Evolutionary conservation across 768 basidiomycete species (phyloP).

Genomic region (Leccinellum luteum): DNA sequence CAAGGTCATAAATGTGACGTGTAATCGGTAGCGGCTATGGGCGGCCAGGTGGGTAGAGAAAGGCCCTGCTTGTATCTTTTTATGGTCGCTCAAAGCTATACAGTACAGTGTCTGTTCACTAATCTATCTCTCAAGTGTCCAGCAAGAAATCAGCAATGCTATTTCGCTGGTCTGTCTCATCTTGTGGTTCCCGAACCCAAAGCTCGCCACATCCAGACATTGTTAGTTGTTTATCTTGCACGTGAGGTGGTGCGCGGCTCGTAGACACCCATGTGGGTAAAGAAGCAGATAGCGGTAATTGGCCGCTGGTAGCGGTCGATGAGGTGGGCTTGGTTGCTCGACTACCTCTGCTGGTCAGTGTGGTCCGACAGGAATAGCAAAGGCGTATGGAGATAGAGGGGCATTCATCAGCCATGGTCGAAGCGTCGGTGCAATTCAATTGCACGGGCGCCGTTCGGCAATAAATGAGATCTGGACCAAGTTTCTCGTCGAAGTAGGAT

Average conservation of each 20-base stretch:
- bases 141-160: constrained; percentile 40
- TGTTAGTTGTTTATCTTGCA: not conserved
- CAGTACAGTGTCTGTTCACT: not conserved
- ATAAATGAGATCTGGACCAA: constrained; percentile 16
- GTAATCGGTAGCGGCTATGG: not conserved
- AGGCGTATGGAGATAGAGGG: constrained; percentile 40
- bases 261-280: constrained; percentile 36
- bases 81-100: not conserved
- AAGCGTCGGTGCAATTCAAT: not conserved
- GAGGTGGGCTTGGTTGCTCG: constrained; percentile 32
- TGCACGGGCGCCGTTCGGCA: constrained; percentile 1
- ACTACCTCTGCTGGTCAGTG: constrained; percentile 55
- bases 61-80: not conserved
- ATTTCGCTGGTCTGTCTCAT: constrained; percentile 36
- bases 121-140: constrained; percentile 17
- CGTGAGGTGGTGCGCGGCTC: not conserved
- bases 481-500: constrained; percentile 32
- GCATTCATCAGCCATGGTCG: not conserved
- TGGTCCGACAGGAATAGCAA: constrained; percentile 65
- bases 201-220: constrained; percentile 24
- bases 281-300: constrained; percentile 15
- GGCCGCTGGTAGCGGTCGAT: not conserved
- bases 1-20: constrained; percentile 3
- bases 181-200: constrained; percentile 32
- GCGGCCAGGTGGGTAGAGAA: not conserved